These are phyloP conservation scores for Marasmius tenuissimus DNA, from an alignment of 1,284 basidiomycete genomes.

Conservation along the genomic window DNA sequence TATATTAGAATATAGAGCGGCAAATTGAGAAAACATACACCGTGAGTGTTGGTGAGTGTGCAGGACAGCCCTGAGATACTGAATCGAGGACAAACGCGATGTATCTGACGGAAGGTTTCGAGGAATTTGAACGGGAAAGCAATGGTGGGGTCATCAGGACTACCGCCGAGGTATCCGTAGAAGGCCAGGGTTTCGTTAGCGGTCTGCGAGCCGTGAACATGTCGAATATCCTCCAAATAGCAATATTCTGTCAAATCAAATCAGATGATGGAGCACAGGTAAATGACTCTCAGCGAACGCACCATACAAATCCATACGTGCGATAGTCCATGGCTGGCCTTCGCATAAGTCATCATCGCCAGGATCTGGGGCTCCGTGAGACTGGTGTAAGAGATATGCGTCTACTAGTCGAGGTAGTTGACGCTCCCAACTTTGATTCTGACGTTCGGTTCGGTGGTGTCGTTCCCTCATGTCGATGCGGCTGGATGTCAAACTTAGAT, in stretches of 20 bases:
- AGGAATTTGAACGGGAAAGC: constrained; percentile 11
- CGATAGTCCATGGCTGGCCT: too few species aligned
- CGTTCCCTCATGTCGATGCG: too few species aligned
- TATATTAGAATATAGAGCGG: background rate
- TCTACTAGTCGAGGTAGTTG: too few species aligned
- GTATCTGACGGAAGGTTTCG: constrained; percentile 11
- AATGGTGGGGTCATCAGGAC: constrained; percentile 9
- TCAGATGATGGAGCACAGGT: too few species aligned
- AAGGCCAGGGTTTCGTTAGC: constrained; percentile 12
- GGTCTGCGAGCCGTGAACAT: background rate
- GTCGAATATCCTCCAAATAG: background rate
- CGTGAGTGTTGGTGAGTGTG: constrained; percentile 15
- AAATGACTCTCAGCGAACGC: too few species aligned
- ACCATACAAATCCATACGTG: too few species aligned
- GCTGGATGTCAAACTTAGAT: too few species aligned
- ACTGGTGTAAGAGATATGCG: too few species aligned
- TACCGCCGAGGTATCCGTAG: constrained; percentile 13
- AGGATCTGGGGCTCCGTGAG: too few species aligned
- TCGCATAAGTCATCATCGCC: too few species aligned
- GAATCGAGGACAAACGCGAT: constrained; percentile 16
- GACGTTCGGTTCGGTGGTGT: too few species aligned
- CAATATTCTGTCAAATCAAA: background rate
- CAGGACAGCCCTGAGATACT: constrained; percentile 6
- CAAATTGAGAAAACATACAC: background rate
- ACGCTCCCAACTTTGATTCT: too few species aligned